A percentile compares a stretch with the other conserved stretches of the same genome.
Conservation (phyloP, 306 rosid species). For the Pterocarpus macrocarpus region DNA sequence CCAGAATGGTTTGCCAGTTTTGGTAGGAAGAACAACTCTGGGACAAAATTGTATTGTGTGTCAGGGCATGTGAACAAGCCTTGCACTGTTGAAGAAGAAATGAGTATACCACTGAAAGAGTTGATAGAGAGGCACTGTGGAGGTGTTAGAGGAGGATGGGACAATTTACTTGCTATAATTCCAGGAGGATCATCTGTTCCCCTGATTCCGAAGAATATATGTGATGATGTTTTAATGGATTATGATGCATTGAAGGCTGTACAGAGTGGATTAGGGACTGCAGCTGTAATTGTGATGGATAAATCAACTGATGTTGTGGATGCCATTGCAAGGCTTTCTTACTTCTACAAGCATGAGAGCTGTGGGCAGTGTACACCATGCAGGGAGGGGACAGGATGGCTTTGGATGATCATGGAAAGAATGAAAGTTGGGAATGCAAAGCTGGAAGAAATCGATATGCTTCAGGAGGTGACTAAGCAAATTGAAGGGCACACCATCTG, state of each 20-base stretch:
- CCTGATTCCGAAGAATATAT: slow-evolving; percentile 81
- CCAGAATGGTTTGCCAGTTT: slow-evolving; percentile 99
- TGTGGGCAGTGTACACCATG: slow-evolving; percentile 99
- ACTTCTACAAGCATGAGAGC: slow-evolving; percentile 99
- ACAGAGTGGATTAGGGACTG: slow-evolving; percentile 91
- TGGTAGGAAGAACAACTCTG: slow-evolving; percentile 97
- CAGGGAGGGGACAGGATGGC: slow-evolving; percentile 99
- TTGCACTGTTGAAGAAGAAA: slow-evolving; percentile 98
- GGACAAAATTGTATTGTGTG: slow-evolving; percentile 89
- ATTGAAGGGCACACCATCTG: slow-evolving; percentile 98
- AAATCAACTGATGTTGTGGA: slow-evolving; percentile 95
- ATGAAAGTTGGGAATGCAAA: slow-evolving; percentile 96
- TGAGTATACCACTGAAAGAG: slow-evolving; percentile 96
- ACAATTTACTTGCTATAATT: slow-evolving; percentile 90
- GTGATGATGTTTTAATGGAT: slow-evolving; percentile 97
- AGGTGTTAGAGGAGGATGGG: slow-evolving; percentile 99
- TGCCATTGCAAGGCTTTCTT: slow-evolving; percentile 98
- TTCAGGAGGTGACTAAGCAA: slow-evolving; percentile 98
- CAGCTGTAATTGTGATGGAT: slow-evolving; percentile 99
- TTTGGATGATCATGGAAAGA: slow-evolving; percentile 99
- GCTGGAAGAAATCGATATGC: slow-evolving; percentile 99
- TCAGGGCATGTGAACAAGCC: slow-evolving; percentile 99
- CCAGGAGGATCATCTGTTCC: slow-evolving; percentile 99
- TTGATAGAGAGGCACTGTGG: slow-evolving; percentile 99
- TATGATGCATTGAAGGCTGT: slow-evolving; percentile 96